These are phyloP conservation scores for Athelia sp. DNA, from an alignment of 1,284 basidiomycete species.

Conservation along the genomic window DNA sequence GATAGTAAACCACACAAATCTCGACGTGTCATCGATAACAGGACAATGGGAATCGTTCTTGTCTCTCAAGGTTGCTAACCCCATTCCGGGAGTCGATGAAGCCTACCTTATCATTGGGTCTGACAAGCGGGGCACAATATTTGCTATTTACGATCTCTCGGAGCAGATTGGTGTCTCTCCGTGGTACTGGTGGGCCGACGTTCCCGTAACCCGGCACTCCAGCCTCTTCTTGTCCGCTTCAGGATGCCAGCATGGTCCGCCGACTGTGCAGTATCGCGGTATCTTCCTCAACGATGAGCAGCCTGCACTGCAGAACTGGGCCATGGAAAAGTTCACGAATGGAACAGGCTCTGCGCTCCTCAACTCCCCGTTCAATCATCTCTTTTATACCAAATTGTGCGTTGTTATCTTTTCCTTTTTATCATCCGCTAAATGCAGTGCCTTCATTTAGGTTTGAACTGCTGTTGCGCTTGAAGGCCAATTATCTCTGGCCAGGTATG, in stretches of 20 bases:
- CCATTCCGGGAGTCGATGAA: constrained; percentile 49
- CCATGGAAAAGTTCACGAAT: constrained; percentile 62
- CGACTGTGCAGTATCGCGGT: constrained; percentile 68
- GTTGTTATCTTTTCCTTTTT: constrained; percentile 14
- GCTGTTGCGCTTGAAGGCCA: constrained; percentile 62
- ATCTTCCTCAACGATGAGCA: constrained; percentile 56
- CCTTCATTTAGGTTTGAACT: constrained; percentile 49
- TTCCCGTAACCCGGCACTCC: constrained; percentile 47
- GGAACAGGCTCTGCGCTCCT: constrained; percentile 47
- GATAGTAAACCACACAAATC: constrained; percentile 45
- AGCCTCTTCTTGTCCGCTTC: constrained; percentile 42
- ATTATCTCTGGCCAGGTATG: constrained; percentile 64
- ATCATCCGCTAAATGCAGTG: neutral
- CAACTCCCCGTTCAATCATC: constrained; percentile 55
- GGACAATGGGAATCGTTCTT: constrained; percentile 66
- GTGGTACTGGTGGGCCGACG: constrained; percentile 72
- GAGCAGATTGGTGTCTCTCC: constrained; percentile 44
- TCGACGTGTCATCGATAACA: constrained; percentile 51
- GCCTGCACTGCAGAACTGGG: constrained; percentile 57
- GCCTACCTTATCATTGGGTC: constrained; percentile 65
- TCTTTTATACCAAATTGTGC: constrained; percentile 60
- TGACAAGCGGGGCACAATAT: constrained; percentile 47
- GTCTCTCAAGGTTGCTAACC: constrained; percentile 46
- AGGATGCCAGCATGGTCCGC: constrained; percentile 61
- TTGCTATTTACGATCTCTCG: constrained; percentile 13